Base-by-base conservation (phyloP, 2,329 filamentous ascomycete genomes). In the Domatiomyces catenatus region DNA sequence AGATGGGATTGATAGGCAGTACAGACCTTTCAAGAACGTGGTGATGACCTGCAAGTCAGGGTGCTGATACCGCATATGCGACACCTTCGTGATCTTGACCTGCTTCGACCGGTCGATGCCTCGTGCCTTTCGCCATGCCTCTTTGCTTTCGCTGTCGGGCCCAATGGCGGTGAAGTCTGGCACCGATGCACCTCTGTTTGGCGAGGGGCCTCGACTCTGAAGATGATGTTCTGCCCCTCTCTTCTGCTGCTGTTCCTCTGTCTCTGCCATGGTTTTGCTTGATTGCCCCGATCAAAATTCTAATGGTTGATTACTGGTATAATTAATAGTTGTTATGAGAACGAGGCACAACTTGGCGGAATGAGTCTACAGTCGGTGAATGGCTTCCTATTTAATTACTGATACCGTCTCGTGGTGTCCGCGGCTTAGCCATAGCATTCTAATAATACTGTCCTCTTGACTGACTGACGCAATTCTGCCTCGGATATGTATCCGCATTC, bases 41-140 rank as follows among this genome's bases (percentile, higher is more conserved):
- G 69, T 73, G 44, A 75, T 74, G 50, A 67, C 61, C 19, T 67
- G 63, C 3, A 76, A 61, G 51, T 76, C 68, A 0, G 72, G 69
- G 54, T 76, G 74, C 52, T 75, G 72, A 57, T 77, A 77, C 1
- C 73, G 67, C 72, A 76, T 75, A 52, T 76, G 73, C 1, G 67
- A 66, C 3, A 75, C 53, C 51, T 71, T 71, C 5, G 65, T 68
- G 18, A 77, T 60, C 51, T 69, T 66, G 55, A 76, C 67, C 53
- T 75, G 72, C 26, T 66, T 62, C 46, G 63, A 54, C 15, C 59
- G 57, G 53, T 74, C 66, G 60, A 75, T 73, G 19, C 57, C 56
- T 10, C 50, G 51, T 19, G 54, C 48, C 42, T 58, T 48, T 48
- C 57, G 57, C 58, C 58, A 60, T 28, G 57, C 51, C 24, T 58